phyloP scores from a whole-genome alignment of 129 eudicot genomes.

The Kitagawia praeruptora region DNA sequence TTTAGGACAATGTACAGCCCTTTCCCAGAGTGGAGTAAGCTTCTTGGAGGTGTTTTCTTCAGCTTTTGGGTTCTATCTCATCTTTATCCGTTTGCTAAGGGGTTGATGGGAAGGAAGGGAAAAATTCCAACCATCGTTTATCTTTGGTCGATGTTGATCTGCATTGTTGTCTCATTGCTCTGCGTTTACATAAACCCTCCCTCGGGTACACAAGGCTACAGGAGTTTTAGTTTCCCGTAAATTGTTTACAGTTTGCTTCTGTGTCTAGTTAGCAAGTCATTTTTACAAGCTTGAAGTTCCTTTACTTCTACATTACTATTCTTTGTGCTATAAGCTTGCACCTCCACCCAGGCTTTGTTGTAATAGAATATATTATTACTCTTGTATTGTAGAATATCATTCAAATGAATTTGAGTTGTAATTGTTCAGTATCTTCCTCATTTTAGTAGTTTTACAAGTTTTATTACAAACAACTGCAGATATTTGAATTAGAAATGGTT shows the following conservation, averaged over 20 bases:
- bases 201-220: slow-evolving; percentile 23
- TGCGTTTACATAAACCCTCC: slow-evolving; percentile 51
- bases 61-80: slow-evolving; percentile 69
- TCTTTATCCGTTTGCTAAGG: slow-evolving; percentile 56
- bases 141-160: slow-evolving; percentile 50
- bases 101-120: slow-evolving; percentile 54
- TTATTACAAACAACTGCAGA: neutral
- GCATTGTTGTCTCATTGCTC: slow-evolving; percentile 44
- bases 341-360: slow-evolving; percentile 6
- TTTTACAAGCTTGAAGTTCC: neutral
- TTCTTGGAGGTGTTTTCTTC: slow-evolving; percentile 62
- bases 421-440: slow-evolving; percentile 2
- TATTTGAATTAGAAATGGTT: too few species aligned
- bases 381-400: neutral
- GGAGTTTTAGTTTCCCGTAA: slow-evolving; percentile 33
- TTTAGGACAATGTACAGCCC: slow-evolving; percentile 59
- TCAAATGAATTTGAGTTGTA: neutral
- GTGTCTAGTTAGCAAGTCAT: neutral
- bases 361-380: neutral
- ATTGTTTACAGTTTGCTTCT: neutral
- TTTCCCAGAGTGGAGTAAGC: slow-evolving; percentile 60
- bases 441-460: neutral
- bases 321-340: slow-evolving; percentile 3
- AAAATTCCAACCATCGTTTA: slow-evolving; percentile 47
- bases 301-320: slow-evolving; percentile 9